Conservation (phyloP, 331 rosid species). For the Cydonia oblonga region DNA sequence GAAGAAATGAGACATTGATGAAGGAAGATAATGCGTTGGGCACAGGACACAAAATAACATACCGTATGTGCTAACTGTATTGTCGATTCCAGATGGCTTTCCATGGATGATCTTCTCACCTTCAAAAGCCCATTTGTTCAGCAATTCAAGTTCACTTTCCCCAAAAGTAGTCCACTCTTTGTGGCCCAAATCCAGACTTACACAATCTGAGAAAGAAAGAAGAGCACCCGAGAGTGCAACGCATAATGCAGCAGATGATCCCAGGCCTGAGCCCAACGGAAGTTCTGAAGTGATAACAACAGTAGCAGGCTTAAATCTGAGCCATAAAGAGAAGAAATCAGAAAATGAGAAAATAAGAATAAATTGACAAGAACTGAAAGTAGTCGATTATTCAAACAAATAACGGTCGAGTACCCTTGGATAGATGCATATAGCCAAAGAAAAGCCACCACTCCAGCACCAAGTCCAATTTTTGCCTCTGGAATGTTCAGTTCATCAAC, state of each 20-base stretch:
- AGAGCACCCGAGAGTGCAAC: slow-evolving; percentile 74
- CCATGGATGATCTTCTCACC: slow-evolving; percentile 97
- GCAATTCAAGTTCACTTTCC: slow-evolving; percentile 54
- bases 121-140: slow-evolving; percentile 96
- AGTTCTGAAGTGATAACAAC: slow-evolving; percentile 71
- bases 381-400: background rate
- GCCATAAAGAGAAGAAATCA: slow-evolving; percentile 5
- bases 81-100: slow-evolving; percentile 96
- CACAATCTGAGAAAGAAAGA: slow-evolving; percentile 57
- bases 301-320: slow-evolving; percentile 82
- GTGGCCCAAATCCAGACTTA: slow-evolving; percentile 37
- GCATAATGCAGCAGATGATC: slow-evolving; percentile 79
- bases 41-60: slow-evolving; percentile 13
- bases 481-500: slow-evolving; percentile 61
- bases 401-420: slow-evolving; percentile 42
- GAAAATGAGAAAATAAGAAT: background rate
- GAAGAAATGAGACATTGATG: background rate
- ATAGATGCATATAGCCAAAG: slow-evolving; percentile 82
- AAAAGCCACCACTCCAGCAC: slow-evolving; percentile 73
- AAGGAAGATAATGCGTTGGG: background rate
- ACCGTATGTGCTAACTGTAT: slow-evolving; percentile 90
- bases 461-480: slow-evolving; percentile 53
- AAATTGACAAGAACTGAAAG: background rate
- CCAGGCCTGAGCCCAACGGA: slow-evolving; percentile 88
- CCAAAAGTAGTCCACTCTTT: slow-evolving; percentile 56